Conservation (phyloP, 108 stramenopile genomes). For the Seminavis robusta region DNA sequence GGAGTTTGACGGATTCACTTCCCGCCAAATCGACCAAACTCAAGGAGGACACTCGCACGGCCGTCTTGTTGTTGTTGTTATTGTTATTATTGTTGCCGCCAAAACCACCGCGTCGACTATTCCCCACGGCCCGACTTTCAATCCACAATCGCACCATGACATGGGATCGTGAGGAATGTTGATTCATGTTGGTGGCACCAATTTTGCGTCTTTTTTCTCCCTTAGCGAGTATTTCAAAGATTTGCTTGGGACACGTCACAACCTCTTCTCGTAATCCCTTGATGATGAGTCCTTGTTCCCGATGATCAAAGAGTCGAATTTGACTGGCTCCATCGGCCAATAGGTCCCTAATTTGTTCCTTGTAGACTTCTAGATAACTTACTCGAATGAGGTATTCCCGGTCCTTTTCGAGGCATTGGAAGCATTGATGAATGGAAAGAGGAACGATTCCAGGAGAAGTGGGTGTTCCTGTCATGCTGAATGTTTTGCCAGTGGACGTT, state of each 20-base stretch:
- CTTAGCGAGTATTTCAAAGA: slow-evolving; percentile 65
- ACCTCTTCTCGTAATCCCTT: slow-evolving; percentile 85
- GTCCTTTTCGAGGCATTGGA: slow-evolving; percentile 23
- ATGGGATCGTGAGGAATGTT: slow-evolving; percentile 83
- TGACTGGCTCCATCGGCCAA: slow-evolving; percentile 39
- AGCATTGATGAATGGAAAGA: slow-evolving; percentile 61
- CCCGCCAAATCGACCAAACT: slow-evolving; percentile 85
- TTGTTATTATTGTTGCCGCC: slow-evolving; percentile 21
- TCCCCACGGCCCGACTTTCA: slow-evolving; percentile 63
- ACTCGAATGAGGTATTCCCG: slow-evolving; percentile 79
- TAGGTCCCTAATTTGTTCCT: slow-evolving; percentile 85
- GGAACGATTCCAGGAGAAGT: slow-evolving; percentile 60
- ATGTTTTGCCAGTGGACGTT: slow-evolving; percentile 78
- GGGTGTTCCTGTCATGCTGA: slow-evolving; percentile 74
- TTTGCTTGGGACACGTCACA: slow-evolving; percentile 80
- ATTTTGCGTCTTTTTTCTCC: slow-evolving; percentile 83
- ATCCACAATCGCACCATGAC: slow-evolving; percentile 85
- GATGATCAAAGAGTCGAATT: slow-evolving; percentile 68
- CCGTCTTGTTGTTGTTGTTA: slow-evolving; percentile 8
- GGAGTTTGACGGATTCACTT: slow-evolving; percentile 74
- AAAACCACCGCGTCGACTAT: no score
- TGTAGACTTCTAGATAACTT: slow-evolving; percentile 93
- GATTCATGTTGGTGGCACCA: slow-evolving; percentile 92
- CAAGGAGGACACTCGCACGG: slow-evolving; percentile 59
- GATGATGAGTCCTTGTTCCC: slow-evolving; percentile 79